Base-by-base conservation (phyloP, 2,329 filamentous ascomycete genomes). In the Cladorrhinum sp. region DNA sequence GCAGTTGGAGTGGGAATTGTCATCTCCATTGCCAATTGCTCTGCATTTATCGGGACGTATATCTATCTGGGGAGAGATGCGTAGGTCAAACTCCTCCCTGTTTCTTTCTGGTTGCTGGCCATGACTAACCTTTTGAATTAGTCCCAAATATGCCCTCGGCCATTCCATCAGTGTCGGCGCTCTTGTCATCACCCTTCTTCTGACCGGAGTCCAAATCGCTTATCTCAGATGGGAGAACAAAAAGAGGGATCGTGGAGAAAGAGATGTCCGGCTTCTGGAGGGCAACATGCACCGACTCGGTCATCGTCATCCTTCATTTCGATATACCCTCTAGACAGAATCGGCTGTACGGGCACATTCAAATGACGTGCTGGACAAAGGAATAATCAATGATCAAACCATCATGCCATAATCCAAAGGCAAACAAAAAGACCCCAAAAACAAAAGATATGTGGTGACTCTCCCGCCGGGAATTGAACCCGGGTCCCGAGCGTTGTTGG, bases 11-110 rank as follows among this genome's bases (percentile, higher is more conserved):
- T 76, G 1, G 76, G 76, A 0, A 71, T 76, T 46, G 72, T 77
- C 53, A 75, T 79, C 33, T 73, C 73, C 4, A 65, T 78, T 42
- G 75, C 74, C 9, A 78, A 78, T 59, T 75, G 73, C 63, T 72
- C 75, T 8, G 76, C 77, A 8, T 80, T 80, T 57, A 72, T 78
- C 8, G 77, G 75, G 1, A 76, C 78, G 0, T 79, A 78, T 58
- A 76, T 76, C 20, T 79, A 79, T 63, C 69, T 80, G 3, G 66
- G 70, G n/a, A 65, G 72, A 59, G 77, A 80, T 67, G 74, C 73
- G 68, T 75, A 66, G 68, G 73, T 73, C 21, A 3, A 33, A 30
- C 14, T 52, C 18, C 36, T 23, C 20, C 49, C n/a, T n/a, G n/a
- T n/a, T 18, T 21, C 23, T 36, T 3, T 21, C 2, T 12, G 20